Base-by-base conservation (phyloP, 2,329 filamentous ascomycete genomes). In the Orbilia blumenaviensis region DNA sequence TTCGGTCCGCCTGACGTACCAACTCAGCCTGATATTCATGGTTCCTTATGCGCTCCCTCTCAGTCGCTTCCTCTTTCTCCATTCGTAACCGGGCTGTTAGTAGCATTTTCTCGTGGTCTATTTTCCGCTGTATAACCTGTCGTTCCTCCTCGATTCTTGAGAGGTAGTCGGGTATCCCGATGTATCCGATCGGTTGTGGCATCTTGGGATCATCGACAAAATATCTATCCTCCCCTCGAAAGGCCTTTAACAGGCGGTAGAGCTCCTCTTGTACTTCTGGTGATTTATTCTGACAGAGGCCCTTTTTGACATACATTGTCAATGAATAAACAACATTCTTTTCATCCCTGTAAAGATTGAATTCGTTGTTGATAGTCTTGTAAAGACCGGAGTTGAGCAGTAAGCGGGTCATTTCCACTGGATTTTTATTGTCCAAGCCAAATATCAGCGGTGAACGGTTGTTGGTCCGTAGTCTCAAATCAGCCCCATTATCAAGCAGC, bases 281-380 rank as follows among this genome's bases (percentile, higher is more conserved):
- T 12, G 56, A 64, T 44, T 76, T 67, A n/a, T 76, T 76, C 23
- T 64, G 56, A 14, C 46, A 58, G 3, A 76, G 7, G 1, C 64
- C 72, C 38, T 69, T 64, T 38, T 44, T 60, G 23, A 61, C 72
- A 16, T 76, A 76, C 72, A 76, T 76, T 12, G 64, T 76, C 48
- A 66, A 63, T 21, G 72, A 76, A 14, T 68, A 76, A 1, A 76
- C 50, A 2, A 62, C 48, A 14, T 76, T 69, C 21, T 52, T 56
- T 14, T 63, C 64, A 38, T 76, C 50, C 14, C 38, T 58, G 60
- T 76, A 76, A 14, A 76, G 66, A 34, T 76, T 76, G 32, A 64
- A 69, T 1, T 60, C 50, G 32, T 34, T 64, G 41, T 76, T 76
- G 16, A 76, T 50, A 3, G 36, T 60, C 25, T 58, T 63, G 18